Percentiles rank a stretch among this genome's conserved stretches.
Evolutionary conservation across 768 basidiomycete species (phyloP).

Genomic region (Lentinus brumalis): DNA sequence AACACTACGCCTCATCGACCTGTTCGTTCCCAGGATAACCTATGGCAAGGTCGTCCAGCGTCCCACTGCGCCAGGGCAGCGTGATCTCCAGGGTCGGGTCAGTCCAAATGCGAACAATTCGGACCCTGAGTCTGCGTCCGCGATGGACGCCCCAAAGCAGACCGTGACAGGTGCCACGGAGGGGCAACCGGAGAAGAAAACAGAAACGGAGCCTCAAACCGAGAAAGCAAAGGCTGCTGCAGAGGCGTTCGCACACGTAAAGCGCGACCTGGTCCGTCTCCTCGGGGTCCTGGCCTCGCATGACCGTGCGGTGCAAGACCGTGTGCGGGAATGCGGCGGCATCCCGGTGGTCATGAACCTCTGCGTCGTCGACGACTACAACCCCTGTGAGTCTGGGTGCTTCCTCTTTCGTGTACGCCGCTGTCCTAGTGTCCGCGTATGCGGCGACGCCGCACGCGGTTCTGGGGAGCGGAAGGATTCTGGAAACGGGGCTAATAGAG

Average conservation of each 20-base stretch:
- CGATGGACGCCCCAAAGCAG: background rate
- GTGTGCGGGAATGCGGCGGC: slow-evolving; percentile 68
- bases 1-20: slow-evolving; percentile 70
- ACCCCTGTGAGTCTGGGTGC: slow-evolving; percentile 73
- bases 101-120: background rate
- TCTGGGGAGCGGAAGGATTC: background rate
- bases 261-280: slow-evolving; percentile 87
- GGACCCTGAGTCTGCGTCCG: background rate
- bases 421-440: background rate
- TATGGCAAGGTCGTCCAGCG: slow-evolving; percentile 63
- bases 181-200: too few species aligned
- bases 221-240: slow-evolving; percentile 30
- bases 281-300: slow-evolving; percentile 77
- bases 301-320: slow-evolving; percentile 70
- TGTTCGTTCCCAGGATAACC: slow-evolving; percentile 83
- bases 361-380: slow-evolving; percentile 88
- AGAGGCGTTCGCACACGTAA: slow-evolving; percentile 79
- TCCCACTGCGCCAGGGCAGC: slow-evolving; percentile 8
- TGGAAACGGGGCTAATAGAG: background rate
- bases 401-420: background rate
- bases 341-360: slow-evolving; percentile 84
- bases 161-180: background rate
- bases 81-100: background rate
- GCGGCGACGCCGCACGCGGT: background rate
- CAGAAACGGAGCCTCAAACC: background rate